Evolutionary conservation across 345 rosid genomes (phyloP).

Genomic region (Ceriops tagal): DNA sequence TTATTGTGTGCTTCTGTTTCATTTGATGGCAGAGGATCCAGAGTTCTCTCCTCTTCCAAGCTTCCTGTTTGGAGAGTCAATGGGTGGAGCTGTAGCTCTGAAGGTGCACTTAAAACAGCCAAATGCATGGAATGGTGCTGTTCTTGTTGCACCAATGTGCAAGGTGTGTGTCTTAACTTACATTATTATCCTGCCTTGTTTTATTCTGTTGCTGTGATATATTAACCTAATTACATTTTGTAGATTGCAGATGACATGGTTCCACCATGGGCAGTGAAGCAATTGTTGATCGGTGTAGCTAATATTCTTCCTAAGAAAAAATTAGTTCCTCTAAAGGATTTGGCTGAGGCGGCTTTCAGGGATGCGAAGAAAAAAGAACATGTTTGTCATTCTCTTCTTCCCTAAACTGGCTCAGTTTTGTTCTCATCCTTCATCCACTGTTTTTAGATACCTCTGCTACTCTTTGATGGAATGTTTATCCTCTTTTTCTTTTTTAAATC

Average conservation of each 20-base stretch:
- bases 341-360: slow-evolving; percentile 75
- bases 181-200: slow-evolving; percentile 3
- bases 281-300: slow-evolving; percentile 67
- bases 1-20: slow-evolving; percentile 15
- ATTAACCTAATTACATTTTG: not conserved
- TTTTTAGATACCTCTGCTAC: not conserved
- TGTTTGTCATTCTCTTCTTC: slow-evolving; percentile 32
- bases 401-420: not conserved
- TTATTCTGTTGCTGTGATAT: not conserved
- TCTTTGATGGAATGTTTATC: not conserved
- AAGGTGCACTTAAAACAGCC: slow-evolving; percentile 87
- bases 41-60: slow-evolving; percentile 55
- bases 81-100: slow-evolving; percentile 97
- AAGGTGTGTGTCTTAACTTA: slow-evolving; percentile 52
- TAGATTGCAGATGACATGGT: slow-evolving; percentile 89
- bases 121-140: slow-evolving; percentile 77
- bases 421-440: not conserved
- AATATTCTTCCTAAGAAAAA: slow-evolving; percentile 68
- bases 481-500: not conserved
- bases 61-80: slow-evolving; percentile 84
- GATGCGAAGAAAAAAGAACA: slow-evolving; percentile 54
- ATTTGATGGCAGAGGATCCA: slow-evolving; percentile 52
- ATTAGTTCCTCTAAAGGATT: slow-evolving; percentile 83
- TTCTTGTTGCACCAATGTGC: slow-evolving; percentile 96
- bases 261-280: slow-evolving; percentile 57